Base-by-base conservation (phyloP, 352 stramenopile genomes). In the Pythium pectinolyticum region DNA sequence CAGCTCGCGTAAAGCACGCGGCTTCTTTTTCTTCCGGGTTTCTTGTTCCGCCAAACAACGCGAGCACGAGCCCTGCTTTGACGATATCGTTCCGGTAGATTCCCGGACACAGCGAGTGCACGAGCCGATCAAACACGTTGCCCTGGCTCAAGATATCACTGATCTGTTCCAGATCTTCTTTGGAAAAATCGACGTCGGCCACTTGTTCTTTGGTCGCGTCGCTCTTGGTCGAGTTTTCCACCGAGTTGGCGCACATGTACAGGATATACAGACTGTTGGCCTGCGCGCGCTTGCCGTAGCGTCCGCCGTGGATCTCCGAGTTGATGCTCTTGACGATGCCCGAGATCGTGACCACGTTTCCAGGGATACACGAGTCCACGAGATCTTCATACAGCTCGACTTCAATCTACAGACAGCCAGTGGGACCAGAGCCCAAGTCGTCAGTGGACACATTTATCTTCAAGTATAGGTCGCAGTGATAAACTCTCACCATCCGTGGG, bases 11-110 rank as follows among this genome's bases (percentile, higher is more conserved):
- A 27, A 74, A 74, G 32, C 70, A 70, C 27, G 63, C 61, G 2
- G 49, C 52, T 39, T 64, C 60, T 49, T 75, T 70, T 30, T 76
- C 63, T n/a, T 75, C 63, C 10, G 68, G 66, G 25, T 73, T 73
- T 8, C 66, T 43, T 17, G 94, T 97, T 3, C 95, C 95, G 46
- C 94, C 94, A 54, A 98, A 87, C 0, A 99, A 78, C 47, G 81
- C 90, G 1, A 99, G 74, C 9, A 98, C 58, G 20, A 99, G 82
- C 1, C 95, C 95, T 6, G 78, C 78, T 72, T 99, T 99, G 25
- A 98, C 92, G 32, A 97, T 66, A 61, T 98, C 90, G 64, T 99
- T 95, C 30, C 96, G 94, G 75, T 96, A 97, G 49, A 99, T 99
- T 27, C 75, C 75, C n/a, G 96, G 96, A 70, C 92, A 98, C 15